A percentile compares a stretch with the other conserved stretches of the same genome.
These are phyloP conservation scores for Chlorella sp. DNA, from an alignment of 139 green algal genomes.

Conservation along the genomic window DNA sequence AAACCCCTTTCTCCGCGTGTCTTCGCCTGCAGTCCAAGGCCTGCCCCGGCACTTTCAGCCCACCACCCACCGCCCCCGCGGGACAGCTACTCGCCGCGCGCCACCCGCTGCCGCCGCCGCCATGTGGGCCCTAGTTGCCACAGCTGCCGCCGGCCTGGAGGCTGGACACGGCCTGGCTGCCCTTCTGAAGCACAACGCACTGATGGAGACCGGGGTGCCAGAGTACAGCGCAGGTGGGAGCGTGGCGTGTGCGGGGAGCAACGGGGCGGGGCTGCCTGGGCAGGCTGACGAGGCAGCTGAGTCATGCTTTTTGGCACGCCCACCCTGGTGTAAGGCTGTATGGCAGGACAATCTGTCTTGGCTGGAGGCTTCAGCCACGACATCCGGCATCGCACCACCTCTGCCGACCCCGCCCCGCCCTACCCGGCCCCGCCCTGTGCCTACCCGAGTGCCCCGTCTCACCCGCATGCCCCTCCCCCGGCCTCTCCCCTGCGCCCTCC, in stretches of 20 bases:
- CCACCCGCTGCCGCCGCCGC: too few species aligned
- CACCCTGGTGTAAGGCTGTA: not conserved
- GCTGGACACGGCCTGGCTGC: conserved; percentile 21
- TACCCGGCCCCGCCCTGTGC: not conserved
- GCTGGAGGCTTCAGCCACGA: not conserved
- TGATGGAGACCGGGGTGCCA: not conserved
- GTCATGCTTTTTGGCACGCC: too few species aligned
- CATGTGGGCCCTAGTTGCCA: conserved; percentile 23
- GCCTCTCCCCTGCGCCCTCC: not conserved
- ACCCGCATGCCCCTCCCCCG: not conserved
- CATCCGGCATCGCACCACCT: not conserved
- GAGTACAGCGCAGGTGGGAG: conserved; percentile 3
- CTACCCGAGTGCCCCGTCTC: not conserved
- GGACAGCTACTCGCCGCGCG: too few species aligned
- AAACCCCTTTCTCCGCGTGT: too few species aligned
- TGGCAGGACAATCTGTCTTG: not conserved
- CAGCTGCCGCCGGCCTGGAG: conserved; percentile 18
- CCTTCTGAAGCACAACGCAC: conserved; percentile 16
- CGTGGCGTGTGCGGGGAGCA: not conserved
- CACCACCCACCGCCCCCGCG: too few species aligned
- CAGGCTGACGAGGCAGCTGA: not conserved
- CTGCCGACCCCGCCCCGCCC: not conserved
- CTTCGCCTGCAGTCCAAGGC: too few species aligned
- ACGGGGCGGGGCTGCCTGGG: not conserved
- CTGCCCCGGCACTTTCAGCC: too few species aligned